A percentile compares a stretch with the other conserved stretches of the same genome.
These are phyloP conservation scores for Cordyceps militaris DNA, from an alignment of 2,329 filamentous ascomycete species.

Conservation along the genomic window DNA sequence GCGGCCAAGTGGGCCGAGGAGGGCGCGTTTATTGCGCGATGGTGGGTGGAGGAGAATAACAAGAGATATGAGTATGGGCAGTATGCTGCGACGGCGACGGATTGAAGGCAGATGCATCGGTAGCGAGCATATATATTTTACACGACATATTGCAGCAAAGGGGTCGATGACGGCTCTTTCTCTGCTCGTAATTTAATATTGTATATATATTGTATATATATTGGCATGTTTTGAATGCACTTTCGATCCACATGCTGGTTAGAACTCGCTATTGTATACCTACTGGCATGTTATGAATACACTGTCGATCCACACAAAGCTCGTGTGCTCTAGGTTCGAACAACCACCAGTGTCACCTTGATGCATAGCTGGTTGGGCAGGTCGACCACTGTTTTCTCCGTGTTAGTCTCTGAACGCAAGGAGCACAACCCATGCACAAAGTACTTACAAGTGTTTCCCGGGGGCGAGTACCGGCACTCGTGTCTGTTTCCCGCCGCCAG, in stretches of 20 bases:
- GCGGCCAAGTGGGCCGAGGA: constrained; percentile 19
- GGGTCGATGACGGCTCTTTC: not conserved
- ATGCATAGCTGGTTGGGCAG: constrained; percentile 1
- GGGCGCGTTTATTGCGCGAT: constrained; percentile 26
- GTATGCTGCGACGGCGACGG: not conserved
- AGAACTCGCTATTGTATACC: too few relatives aligned
- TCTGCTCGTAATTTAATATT: not conserved
- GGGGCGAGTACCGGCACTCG: constrained; percentile 37
- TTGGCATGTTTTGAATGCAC: not conserved
- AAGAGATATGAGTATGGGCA: constrained; percentile 27
- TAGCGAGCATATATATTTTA: constrained; percentile 7
- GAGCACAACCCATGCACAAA: not conserved
- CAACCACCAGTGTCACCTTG: constrained; percentile 10
- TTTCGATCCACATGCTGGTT: not conserved
- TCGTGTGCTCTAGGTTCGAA: not conserved
- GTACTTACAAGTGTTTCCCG: constrained; percentile 29
- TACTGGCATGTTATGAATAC: not conserved
- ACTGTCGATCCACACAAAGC: not conserved
- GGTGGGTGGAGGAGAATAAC: constrained; percentile 31
- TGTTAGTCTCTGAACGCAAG: not conserved
- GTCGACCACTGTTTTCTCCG: not conserved
- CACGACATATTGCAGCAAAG: not conserved
- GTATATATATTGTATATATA: not conserved
- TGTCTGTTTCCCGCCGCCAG: constrained; percentile 29
- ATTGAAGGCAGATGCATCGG: not conserved